Base-by-base conservation (phyloP, 2,329 filamentous ascomycete species). In the Aspergillus piperis region DNA sequence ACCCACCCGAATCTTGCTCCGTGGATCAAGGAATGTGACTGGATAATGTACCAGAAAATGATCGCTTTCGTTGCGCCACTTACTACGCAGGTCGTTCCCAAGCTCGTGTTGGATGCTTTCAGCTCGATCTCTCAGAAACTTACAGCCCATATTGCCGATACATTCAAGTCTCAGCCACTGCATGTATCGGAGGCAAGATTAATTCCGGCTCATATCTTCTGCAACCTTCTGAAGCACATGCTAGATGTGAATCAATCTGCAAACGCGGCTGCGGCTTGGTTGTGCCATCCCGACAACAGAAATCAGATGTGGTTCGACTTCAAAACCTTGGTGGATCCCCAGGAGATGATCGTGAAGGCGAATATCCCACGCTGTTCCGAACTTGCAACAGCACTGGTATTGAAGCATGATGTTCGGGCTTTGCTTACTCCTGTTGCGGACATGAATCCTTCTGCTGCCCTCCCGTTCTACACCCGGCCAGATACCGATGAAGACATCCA, bases 271-370 rank as follows among this genome's bases (percentile, higher is more conserved):
- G 94, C 93, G 21, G 96, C 95, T 64, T 92, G 96, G 85, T 83
- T 99, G 11, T 91, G 91, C 7, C 91, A 94, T 70, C 88, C 92
- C 17, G 90, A 91, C 49, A 96, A 96, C 73, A 87, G 95, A 57
- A 92, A 95, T 66, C 90, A 95, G 71, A 98, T 99, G 95, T 97
- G 95, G 81, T 82, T 89, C 54, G 95, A 99, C 71, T 96, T 93
- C 56, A 74, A 73, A 57, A 72, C 71, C 2, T 66, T 78, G 44
- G 72, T 79, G 15, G 71, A 77, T 51, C 76, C 73, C 1, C 73
- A 72, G 57, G 77, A 76, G 44, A 76, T 75, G 74, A 75, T 77
- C 36, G 64, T 65, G n/a, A 76, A 71, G 61, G 75, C 77, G 47
- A 77, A 78, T 39, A 75, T 79, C 41, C 77, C 77, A 1, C 68